Evolutionary conservation across 225 moss, liverwort and hornwort species (phyloP).

Genomic region (Physcomitrium patens): DNA sequence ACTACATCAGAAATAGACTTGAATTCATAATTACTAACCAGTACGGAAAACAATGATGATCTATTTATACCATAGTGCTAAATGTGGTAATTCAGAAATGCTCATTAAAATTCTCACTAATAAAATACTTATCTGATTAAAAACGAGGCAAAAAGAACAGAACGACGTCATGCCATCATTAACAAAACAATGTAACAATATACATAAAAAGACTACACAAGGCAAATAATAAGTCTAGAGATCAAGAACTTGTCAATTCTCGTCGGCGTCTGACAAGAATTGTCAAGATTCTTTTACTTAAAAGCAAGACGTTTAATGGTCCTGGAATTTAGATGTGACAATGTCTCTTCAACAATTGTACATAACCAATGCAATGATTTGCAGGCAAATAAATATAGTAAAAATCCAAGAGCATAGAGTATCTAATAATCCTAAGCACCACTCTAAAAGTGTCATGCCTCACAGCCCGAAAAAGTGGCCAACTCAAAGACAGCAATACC

Average conservation of each 20-base stretch:
- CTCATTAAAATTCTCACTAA: not conserved
- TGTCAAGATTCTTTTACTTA: not conserved
- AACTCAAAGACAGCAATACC: constrained; percentile 1
- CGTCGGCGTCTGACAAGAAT: too few relatives aligned
- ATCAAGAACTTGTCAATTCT: not conserved
- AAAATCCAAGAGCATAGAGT: too few relatives aligned
- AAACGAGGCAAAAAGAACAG: not conserved
- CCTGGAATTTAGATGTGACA: not conserved
- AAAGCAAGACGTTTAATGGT: not conserved
- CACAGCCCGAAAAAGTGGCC: not conserved
- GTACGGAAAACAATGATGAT: not conserved
- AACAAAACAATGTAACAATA: not conserved
- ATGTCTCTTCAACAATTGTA: not conserved
- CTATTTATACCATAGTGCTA: not conserved
- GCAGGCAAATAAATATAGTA: not conserved
- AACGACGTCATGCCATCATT: not conserved
- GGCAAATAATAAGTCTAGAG: not conserved
- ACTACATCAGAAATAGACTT: constrained; percentile 15
- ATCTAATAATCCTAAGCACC: too few relatives aligned
- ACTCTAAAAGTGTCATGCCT: not conserved
- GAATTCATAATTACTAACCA: constrained; percentile 1
- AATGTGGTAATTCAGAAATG: not conserved
- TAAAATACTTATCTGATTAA: constrained; percentile 1
- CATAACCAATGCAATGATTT: constrained; percentile 10
- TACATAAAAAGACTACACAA: not conserved